phyloP scores from a whole-genome alignment of 2,329 filamentous ascomycete genomes.

The Penicillium sp. region DNA sequence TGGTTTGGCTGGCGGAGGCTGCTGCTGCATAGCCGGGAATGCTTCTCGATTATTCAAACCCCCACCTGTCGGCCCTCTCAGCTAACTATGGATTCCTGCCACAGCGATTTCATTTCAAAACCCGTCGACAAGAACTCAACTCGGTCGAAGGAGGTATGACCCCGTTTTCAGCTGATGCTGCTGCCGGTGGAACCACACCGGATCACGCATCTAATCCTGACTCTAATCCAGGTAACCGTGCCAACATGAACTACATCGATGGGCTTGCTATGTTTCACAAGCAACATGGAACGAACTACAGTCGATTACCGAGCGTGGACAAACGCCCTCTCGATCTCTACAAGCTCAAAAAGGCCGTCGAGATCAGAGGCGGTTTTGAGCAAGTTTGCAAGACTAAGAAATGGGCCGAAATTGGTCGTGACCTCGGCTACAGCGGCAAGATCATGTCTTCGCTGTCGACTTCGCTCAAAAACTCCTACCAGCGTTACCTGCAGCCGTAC shows the following conservation, averaged over 20 bases:
- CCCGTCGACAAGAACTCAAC: constrained; percentile 93
- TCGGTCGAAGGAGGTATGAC: constrained; percentile 89
- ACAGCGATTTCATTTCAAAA: constrained; percentile 94
- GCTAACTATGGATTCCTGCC: neutral
- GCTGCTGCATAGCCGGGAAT: neutral
- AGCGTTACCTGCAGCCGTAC: constrained; percentile 94
- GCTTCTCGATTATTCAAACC: neutral
- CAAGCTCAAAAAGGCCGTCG: constrained; percentile 93
- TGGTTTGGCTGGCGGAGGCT: neutral
- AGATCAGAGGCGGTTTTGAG: constrained; percentile 90
- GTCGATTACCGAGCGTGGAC: constrained; percentile 92
- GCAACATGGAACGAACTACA: constrained; percentile 90
- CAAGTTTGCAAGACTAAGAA: constrained; percentile 97
- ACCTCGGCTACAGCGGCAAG: constrained; percentile 96
- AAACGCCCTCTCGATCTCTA: constrained; percentile 96
- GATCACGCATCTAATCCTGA: constrained; percentile 40
- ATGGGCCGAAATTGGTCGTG: constrained; percentile 97
- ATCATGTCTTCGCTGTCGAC: constrained; percentile 99
- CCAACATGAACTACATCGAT: constrained; percentile 94
- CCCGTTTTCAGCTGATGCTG: constrained; percentile 29
- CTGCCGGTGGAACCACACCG: constrained; percentile 29
- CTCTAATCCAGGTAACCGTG: constrained; percentile 70
- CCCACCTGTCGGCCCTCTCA: neutral
- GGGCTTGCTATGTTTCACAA: constrained; percentile 95
- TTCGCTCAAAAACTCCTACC: constrained; percentile 96